phyloP scores from a whole-genome alignment of 1,139 yeast genomes.

The Sugiyamaella castrensis region DNA sequence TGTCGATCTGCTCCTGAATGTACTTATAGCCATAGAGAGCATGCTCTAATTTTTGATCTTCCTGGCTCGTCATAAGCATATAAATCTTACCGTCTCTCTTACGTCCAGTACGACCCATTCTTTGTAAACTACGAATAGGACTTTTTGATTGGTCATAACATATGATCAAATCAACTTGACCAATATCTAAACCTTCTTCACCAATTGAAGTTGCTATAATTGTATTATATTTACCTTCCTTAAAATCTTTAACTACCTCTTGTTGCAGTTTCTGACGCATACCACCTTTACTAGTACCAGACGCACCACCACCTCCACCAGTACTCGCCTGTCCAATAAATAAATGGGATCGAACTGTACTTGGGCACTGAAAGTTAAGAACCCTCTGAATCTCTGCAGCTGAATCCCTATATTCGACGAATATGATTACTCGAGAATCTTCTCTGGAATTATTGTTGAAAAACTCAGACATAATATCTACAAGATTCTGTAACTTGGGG shows the following conservation, averaged over 20 bases:
- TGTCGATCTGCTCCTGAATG: conserved; percentile 60
- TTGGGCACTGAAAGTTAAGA: conserved; percentile 47
- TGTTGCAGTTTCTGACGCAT: conserved; percentile 46
- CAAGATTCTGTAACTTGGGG: conserved; percentile 64
- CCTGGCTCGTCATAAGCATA: conserved; percentile 75
- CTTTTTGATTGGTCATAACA: conserved; percentile 92
- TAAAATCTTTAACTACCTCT: conserved; percentile 69
- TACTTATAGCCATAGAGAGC: conserved; percentile 82
- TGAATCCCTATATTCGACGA: conserved; percentile 84
- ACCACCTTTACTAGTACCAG: conserved; percentile 29
- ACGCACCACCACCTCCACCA: conserved; percentile 11
- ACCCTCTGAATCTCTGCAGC: conserved; percentile 81
- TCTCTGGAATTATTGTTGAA: conserved; percentile 37
- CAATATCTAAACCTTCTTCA: conserved; percentile 97
- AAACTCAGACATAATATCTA: conserved; percentile 57
- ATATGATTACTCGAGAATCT: conserved; percentile 74
- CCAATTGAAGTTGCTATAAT: conserved; percentile 96
- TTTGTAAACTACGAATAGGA: conserved; percentile 88
- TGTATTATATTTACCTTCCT: conserved; percentile 66
- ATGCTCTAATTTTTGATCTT: conserved; percentile 71
- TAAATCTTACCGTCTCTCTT: conserved; percentile 83
- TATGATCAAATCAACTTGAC: conserved; percentile 90
- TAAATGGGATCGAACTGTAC: conserved; percentile 64
- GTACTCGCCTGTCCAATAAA: conserved; percentile 76
- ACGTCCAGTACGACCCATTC: conserved; percentile 99